Conservation (phyloP, 2,329 filamentous ascomycete genomes). For the Fusarium sp. region DNA sequence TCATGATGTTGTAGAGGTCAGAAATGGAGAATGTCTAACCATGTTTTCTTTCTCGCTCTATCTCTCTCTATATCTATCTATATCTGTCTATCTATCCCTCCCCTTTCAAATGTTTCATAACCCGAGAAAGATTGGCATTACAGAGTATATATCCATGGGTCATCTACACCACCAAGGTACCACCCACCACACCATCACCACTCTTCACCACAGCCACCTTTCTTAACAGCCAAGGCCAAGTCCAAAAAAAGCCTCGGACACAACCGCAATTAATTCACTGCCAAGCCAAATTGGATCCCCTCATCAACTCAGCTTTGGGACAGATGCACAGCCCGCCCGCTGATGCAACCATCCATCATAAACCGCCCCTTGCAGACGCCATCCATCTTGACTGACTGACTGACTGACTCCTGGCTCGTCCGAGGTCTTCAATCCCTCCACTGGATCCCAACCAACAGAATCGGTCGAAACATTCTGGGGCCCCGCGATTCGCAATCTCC, state of each 20-base stretch:
- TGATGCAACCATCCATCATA: not conserved
- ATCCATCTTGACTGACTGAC: not conserved
- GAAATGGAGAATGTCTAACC: not conserved
- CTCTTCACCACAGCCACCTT: not conserved
- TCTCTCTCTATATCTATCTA: not conserved
- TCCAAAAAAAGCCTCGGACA: not conserved
- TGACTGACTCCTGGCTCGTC: not conserved
- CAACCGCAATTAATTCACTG: not conserved
- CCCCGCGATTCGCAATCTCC: conserved; percentile 31
- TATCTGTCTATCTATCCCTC: not conserved
- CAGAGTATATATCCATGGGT: not conserved
- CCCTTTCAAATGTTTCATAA: not conserved
- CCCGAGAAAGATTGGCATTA: not conserved
- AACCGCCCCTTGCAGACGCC: conserved; percentile 17
- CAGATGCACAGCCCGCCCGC: not conserved
- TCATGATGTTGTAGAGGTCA: not conserved
- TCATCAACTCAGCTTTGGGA: not conserved
- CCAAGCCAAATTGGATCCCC: not conserved
- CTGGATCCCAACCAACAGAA: conserved; percentile 4
- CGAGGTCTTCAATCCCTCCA: not conserved
- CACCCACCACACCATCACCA: not conserved
- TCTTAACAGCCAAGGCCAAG: not conserved
- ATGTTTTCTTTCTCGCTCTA: not conserved
- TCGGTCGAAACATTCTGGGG: conserved; percentile 19
- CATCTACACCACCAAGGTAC: not conserved